phyloP scores from a whole-genome alignment of 768 basidiomycete genomes.

The Mrakia blollopis region DNA sequence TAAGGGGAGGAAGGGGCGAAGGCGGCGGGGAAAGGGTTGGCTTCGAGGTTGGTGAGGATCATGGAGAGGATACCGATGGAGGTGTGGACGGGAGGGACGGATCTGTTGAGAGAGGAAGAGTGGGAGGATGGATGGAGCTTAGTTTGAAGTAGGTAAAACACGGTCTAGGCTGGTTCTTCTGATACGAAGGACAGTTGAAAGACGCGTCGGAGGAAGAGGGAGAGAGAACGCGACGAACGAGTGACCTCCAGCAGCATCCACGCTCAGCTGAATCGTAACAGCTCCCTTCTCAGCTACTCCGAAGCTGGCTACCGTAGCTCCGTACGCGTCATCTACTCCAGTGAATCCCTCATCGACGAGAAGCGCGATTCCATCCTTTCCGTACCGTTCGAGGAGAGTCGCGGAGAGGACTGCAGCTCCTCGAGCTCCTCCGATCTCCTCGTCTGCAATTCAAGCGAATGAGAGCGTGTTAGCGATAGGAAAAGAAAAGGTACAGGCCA shows the following conservation, averaged over 20 bases:
- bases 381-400: slow-evolving; percentile 58
- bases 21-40: slow-evolving; percentile 17
- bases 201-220: no score
- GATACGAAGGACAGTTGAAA: no score
- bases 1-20: slow-evolving; percentile 13
- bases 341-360: slow-evolving; percentile 83
- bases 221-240: neutral
- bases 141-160: no score
- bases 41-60: slow-evolving; percentile 25
- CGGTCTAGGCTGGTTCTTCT: no score
- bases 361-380: slow-evolving; percentile 65
- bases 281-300: slow-evolving; percentile 47
- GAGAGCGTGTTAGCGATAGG: no score
- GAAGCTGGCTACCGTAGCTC: slow-evolving; percentile 40
- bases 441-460: neutral
- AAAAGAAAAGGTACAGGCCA: no score
- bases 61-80: slow-evolving; percentile 23
- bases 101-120: neutral
- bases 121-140: no score
- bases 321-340: slow-evolving; percentile 43
- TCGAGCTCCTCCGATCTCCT: slow-evolving; percentile 37
- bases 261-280: slow-evolving; percentile 39
- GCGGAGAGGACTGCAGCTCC: slow-evolving; percentile 47
- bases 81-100: slow-evolving; percentile 28
- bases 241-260: slow-evolving; percentile 33